Base-by-base conservation (phyloP, 2,329 filamentous ascomycete genomes). In the Macrophomina phaseolina region DNA sequence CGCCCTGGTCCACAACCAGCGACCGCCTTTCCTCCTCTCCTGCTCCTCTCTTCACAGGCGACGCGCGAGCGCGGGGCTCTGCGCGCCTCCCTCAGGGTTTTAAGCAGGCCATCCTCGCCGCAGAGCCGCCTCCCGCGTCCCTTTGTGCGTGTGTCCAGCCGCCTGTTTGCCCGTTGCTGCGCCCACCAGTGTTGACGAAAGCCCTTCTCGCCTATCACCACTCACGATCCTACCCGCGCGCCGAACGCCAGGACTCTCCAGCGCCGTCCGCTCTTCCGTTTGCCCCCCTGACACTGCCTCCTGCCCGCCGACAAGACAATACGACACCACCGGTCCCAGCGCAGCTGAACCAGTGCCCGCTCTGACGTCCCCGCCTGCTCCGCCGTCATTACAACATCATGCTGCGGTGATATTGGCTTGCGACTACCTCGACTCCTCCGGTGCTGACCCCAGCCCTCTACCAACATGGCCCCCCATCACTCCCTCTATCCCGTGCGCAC, bases 331-430 rank as follows among this genome's bases (percentile, higher is more conserved):
- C 40, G 30, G 40, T 58, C 63, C 38, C 51, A 55, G 49, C 51
- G 49, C 62, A 48, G 49, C 38, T 53, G 32, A 45, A 42, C 46
- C 42, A 45, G 46, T 40, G 61, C 48, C 46, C 46, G 46, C 60
- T 32, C 16, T 36, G 23, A 42, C 42, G n/a, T 23, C 45, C 63
- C 63, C 51, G 53, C 53, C n/a, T 53, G 51, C 40, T 38, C 49
- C 49, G 49, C 62, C 62, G 45, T 38, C 45, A 58, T 58, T 56
- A 65, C 63, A 55, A 34, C 64, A 66, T 52, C 46, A 66, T 66
- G 64, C 64, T 66, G 52, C 55, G 45, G 64, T 66, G 46, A 61
- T 66, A 61, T 12, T 28, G 45, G 53, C 53, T 61, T 60, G 63
- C 63, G 62, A 53, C 56, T 30, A 65, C 51, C 28, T 40, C 51